Evolutionary conservation across 768 basidiomycete species (phyloP), one percentile per base, ranked within the genome.

Genomic region (Hericium alpestre): DNA sequence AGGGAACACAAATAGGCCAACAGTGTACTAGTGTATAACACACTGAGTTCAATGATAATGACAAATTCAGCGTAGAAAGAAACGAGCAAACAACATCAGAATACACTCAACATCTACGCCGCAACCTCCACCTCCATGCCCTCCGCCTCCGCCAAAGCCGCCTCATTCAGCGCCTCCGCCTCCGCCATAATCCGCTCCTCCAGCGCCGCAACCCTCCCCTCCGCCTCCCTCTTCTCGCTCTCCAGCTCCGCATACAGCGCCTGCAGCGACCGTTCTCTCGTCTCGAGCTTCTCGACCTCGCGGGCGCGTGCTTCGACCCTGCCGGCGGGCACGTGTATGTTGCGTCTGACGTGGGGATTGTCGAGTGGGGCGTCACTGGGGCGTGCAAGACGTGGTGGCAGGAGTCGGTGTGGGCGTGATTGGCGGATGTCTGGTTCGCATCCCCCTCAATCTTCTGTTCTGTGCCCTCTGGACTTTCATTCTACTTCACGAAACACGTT

Each of bases 161-260:
- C 86, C 61, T 90, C 89, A 67, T 91, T 91, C 65, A 87, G 64
- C 9, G 81, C 86, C 70, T 91, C 90, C 3, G 88, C 89, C 67
- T 91, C 87, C 4, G 74, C 78, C 86, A 92, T 92, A 63, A 95
- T 70, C 73, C 81, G 83, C 71, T 96, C 94, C 68, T 97, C 94
- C 65, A 91, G 72, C 49, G 66, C 71, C 3, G 76, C 76, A 37
- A 90, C 77, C 50, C 84, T 76, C 20, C 71, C 74, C 64, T 79
- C 77, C 2, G 79, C 72, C 51, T 86, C 86, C 52, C 77, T 71
- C 63, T 81, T 75, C 71, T 93, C 87, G 57, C 75, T 72, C 56
- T 86, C 82, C 59, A 98, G 69, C 63, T 93, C 93, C n/a, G 81
- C 83, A 70, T 95, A 96, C 51, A 82, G 74, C 62, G 79, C 79